Evolutionary conservation across 768 basidiomycete species (phyloP), one percentile per base, ranked within the genome.

Genomic region (Tylopilus plumbeoviolaceoides): DNA sequence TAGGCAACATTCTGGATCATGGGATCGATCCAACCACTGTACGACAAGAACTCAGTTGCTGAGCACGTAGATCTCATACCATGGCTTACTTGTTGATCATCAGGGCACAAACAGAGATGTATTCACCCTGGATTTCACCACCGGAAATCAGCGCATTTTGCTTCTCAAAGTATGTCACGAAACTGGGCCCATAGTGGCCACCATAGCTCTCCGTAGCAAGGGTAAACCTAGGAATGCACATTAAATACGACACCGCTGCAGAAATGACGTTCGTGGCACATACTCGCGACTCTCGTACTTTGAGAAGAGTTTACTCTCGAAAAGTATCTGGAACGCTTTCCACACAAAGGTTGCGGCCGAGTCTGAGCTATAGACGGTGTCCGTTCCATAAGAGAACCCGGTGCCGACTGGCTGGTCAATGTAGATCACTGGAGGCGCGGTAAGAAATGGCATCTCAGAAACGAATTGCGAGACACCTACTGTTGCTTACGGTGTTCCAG

Each of bases 401-500:
- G 81, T 77, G 0, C 82, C 82, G 38, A 86, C 80, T 5, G 84
- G 84, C 59, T 86, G 83, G 63, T 85, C 84, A 31, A 86, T 82
- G 61, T 85, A 86, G 31, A 87, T 80, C 68, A 87, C 84, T 86
- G 47, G 1, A 23, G 23, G 23, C 23, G 23, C 23, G 23, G 23
- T 23, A 50, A 9, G 11, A 51, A 44, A 45, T 41, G 15, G 18
- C 27, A 14, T 18, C 9, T 25, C 25, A 38, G 36, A n/a, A n/a
- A 38, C 18, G n/a, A 12, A 21, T 23, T n/a, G 12, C 23, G 27
- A 11, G 8, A 9, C 21, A 61, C 81, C 33, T 45, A 85, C 85
- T 78, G 55, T 87, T 87, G 69, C 78, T 84, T 49, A 81, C 59
- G 48, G 78, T 81, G 59, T 86, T 87, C 86, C 86, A 87, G 49